Evolutionary conservation across 1,284 basidiomycete genomes (phyloP), one percentile per base, ranked within the genome.

Genomic region (Neotropicomus parvogracilis): DNA sequence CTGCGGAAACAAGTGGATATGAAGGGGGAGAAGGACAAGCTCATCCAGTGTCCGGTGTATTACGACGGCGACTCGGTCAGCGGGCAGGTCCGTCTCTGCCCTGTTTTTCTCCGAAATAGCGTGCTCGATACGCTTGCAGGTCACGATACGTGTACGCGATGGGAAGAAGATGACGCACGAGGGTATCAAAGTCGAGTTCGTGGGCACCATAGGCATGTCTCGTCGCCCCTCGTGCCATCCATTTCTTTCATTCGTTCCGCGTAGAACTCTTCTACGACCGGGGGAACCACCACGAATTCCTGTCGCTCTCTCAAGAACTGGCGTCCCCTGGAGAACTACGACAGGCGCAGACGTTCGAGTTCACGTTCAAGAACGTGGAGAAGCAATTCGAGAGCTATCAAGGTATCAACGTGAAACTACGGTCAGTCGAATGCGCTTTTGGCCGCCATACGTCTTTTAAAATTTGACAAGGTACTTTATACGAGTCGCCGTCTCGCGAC

Each of bases 311-410:
- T 1, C 94, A 98, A 70, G 94, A 98, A 64, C 78, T 98, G 12
- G 93, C 95, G 0, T 85, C 89, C 0, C 92, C 94, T 8, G 94
- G 93, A 31, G 95, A 99, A 63, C 85, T 98, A 83, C 80, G 94
- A 41, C 88, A 92, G 59, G 92, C 92, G 0, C 93, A 97, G 70
- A 91, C 92, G 14, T 95, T 87, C 60, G 93, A 97, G 46, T 99
- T 99, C 70, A 79, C 83, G 58, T 99, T 99, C 81, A 98, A 98
- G 77, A 98, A 97, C 61, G 91, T 99, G 40, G 97, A 99, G 80
- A 98, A 99, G 75, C 93, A 95, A 66, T 97, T 92, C 62, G 95
- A 99, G 74, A 93, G 89, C 61, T 98, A 98, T 66, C 87, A 94
- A 57, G 95, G 95, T 1, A 98, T 98, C 67, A 99, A 99, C 62